Evolutionary conservation across 2,329 filamentous ascomycete genomes (phyloP).

Genomic region (Fusarium sarcochroum): DNA sequence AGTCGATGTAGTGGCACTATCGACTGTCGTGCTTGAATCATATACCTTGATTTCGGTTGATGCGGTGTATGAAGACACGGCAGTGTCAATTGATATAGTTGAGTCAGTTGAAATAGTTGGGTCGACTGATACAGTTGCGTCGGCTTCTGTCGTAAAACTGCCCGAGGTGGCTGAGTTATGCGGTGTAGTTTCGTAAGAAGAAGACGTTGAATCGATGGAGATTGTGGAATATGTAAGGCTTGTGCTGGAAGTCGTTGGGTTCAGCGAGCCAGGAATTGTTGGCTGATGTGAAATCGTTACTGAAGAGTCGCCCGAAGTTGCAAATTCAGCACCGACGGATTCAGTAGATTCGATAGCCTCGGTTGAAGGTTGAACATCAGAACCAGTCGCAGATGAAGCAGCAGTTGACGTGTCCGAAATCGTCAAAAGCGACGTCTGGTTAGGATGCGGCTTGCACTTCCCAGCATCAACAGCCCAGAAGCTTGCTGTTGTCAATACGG

Average conservation of each 20-base stretch:
- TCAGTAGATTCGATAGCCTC: not conserved
- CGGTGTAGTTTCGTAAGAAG: not conserved
- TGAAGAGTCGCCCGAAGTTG: not conserved
- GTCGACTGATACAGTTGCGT: too few species aligned
- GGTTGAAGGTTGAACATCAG: not conserved
- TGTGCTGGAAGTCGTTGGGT: not conserved
- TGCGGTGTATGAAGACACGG: not conserved
- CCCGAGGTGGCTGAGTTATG: not conserved
- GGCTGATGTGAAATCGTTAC: not conserved
- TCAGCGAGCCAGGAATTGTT: not conserved
- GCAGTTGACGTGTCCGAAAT: not conserved
- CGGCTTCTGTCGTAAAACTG: too few species aligned
- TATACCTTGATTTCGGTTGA: not conserved
- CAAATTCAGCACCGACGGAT: not conserved
- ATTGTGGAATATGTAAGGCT: not conserved
- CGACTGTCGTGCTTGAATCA: not conserved
- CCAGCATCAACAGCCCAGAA: conserved; percentile 7
- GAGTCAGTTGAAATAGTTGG: not conserved
- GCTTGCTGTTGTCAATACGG: not conserved
- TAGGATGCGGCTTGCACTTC: conserved; percentile 7
- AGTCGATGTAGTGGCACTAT: not conserved
- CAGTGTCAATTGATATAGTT: not conserved
- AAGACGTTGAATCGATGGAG: not conserved
- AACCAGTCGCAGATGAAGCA: not conserved
- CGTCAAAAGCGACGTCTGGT: not conserved